Evolutionary conservation across 1,284 basidiomycete species (phyloP), one percentile per base, ranked within the genome.

Genomic region (Fomitopsis pinicola): DNA sequence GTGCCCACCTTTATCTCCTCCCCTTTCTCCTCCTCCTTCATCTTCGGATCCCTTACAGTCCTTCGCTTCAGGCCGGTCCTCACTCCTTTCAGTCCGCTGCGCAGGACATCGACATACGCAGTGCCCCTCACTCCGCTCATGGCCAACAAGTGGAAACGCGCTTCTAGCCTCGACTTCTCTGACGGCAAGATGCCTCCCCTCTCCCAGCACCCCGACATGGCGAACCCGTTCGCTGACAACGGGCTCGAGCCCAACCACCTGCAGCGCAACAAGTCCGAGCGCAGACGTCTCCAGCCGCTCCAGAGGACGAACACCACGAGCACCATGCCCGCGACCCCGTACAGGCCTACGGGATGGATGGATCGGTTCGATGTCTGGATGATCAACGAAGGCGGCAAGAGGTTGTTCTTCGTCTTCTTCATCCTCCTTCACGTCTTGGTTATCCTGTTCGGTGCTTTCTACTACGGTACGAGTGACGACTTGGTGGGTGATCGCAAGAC

Each of bases 361-460:
- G 79, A 85, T 64, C 82, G 74, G 65, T 81, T 85, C 69, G 79
- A 83, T 65, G 69, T 86, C 35, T 96, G 94, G 94, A 91, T 94
- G 89, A 92, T 95, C 72, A 95, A 95, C 72, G 93, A 95, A 71
- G 94, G 93, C 52, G 85, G 88, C 17, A 81, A 84, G 56, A 81
- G 85, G 59, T 64, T 95, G 36, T 92, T 94, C 78, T 92, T 95
- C 75, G 82, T 78, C 59, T 73, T 84, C 64, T 94, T 88, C 84
- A 76, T 94, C 54, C 76, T 94, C 71, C 79, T 95, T 42, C 92
- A 95, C 65, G 63, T 85, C 46, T 76, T 94, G 33, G 90, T 93
- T 57, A 83, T 86, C 58, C 78, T 79, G 36, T 83, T 96, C 64
- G 93, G 92, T 2, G 82, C 89, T 69, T 65, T 93, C 63, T 80